Evolutionary conservation across 139 green algal genomes (phyloP).

Genomic region (Limnomonas spitsbergensis): DNA sequence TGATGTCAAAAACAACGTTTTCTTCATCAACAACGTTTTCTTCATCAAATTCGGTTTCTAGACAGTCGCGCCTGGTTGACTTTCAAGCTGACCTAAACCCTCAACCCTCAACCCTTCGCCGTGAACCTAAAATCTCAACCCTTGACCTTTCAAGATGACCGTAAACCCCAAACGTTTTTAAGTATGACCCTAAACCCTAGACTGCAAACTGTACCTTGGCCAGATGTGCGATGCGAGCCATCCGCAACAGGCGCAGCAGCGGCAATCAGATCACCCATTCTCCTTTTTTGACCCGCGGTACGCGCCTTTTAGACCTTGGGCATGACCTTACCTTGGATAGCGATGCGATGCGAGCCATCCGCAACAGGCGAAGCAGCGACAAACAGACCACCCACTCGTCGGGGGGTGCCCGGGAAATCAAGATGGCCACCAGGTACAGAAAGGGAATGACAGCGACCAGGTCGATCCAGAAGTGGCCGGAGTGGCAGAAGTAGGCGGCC

Average conservation of each 20-base stretch:
- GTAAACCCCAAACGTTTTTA: too few relatives aligned
- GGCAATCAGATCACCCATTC: not conserved
- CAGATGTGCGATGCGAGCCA: not conserved
- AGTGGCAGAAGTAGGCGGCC: not conserved
- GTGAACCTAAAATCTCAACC: too few relatives aligned
- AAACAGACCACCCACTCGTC: not conserved
- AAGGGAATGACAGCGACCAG: not conserved
- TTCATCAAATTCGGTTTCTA: too few relatives aligned
- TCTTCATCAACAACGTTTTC: too few relatives aligned
- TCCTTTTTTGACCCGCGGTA: too few relatives aligned
- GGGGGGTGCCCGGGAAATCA: not conserved
- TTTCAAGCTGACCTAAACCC: too few relatives aligned
- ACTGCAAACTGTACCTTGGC: not conserved
- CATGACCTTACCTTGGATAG: slow-evolving; percentile 7
- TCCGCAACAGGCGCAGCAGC: slow-evolving; percentile 3
- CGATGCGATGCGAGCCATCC: not conserved
- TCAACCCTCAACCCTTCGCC: too few relatives aligned
- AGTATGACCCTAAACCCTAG: too few relatives aligned
- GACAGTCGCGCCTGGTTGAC: too few relatives aligned
- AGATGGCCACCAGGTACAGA: slow-evolving; percentile 3
- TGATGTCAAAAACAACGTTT: too few relatives aligned
- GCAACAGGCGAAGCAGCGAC: slow-evolving; percentile 5
- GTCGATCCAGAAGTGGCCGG: not conserved
- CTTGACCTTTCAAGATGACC: too few relatives aligned
- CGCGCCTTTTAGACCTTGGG: too few relatives aligned